phyloP scores from a whole-genome alignment of 257 asterid genomes.

The Scutellaria baicalensis region DNA sequence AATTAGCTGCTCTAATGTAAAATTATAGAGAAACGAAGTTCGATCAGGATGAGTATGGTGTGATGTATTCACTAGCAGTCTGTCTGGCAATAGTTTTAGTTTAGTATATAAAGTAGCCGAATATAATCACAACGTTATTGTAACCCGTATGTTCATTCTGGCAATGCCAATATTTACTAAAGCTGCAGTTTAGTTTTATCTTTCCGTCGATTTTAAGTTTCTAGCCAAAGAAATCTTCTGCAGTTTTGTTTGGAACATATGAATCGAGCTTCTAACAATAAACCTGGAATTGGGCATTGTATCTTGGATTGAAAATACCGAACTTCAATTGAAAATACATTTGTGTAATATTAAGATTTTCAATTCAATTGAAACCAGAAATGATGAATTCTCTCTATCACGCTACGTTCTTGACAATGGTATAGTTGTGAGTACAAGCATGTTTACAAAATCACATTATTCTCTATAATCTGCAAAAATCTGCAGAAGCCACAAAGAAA shows the following conservation, averaged over 20 bases:
- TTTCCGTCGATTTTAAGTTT: too few species aligned
- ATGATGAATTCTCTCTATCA: not conserved
- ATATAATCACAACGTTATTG: not conserved
- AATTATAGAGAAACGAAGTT: slow-evolving; percentile 8
- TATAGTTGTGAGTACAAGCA: not conserved
- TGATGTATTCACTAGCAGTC: not conserved
- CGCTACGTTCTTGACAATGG: not conserved
- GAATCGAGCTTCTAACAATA: too few species aligned
- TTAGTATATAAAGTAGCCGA: not conserved
- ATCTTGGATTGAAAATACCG: too few species aligned
- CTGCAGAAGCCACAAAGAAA: not conserved
- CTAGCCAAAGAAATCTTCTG: too few species aligned
- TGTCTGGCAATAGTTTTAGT: not conserved
- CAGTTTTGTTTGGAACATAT: too few species aligned
- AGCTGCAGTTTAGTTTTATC: not conserved
- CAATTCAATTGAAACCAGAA: too few species aligned
- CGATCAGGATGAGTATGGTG: not conserved
- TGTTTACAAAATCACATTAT: not conserved
- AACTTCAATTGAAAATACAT: too few species aligned
- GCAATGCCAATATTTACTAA: not conserved
- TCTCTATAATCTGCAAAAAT: not conserved
- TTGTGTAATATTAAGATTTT: too few species aligned
- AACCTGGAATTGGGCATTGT: too few species aligned
- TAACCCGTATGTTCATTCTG: not conserved
- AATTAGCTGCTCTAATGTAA: slow-evolving; percentile 23